Evolutionary conservation across 331 rosid species (phyloP).

Genomic region (Dryas integrifolia): DNA sequence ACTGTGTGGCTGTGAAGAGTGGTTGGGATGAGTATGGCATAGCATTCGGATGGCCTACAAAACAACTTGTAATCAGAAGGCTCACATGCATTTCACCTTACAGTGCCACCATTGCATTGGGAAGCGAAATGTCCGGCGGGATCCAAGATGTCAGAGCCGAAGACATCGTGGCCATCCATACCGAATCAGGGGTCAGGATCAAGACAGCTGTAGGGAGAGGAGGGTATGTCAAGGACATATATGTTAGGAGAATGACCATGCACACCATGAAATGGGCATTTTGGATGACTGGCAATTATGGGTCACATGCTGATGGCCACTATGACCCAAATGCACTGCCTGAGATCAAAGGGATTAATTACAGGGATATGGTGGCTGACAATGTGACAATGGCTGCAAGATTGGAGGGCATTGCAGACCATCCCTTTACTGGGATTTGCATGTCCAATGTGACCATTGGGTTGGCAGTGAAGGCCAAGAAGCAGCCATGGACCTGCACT

Average conservation of each 20-base stretch:
- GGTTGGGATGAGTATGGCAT: slow-evolving; percentile 65
- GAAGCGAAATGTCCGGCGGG: slow-evolving; percentile 59
- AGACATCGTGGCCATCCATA: slow-evolving; percentile 42
- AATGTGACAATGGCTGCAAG: slow-evolving; percentile 47
- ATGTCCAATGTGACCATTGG: slow-evolving; percentile 43
- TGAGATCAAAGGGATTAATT: slow-evolving; percentile 42
- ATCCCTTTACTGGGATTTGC: slow-evolving; percentile 46
- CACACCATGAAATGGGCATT: slow-evolving; percentile 58
- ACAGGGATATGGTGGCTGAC: slow-evolving; percentile 48
- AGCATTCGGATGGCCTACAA: slow-evolving; percentile 44
- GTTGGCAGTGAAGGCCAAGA: slow-evolving; percentile 43
- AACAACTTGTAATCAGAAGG: slow-evolving; percentile 44
- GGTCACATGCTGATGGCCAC: slow-evolving; percentile 45
- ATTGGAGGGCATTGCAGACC: slow-evolving; percentile 44
- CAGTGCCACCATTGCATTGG: slow-evolving; percentile 51
- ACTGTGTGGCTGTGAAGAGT: slow-evolving; percentile 57
- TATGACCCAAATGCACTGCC: slow-evolving; percentile 44
- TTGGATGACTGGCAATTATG: slow-evolving; percentile 46
- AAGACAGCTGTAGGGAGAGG: slow-evolving; percentile 54
- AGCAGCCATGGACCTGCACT: slow-evolving; percentile 49
- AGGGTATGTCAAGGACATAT: slow-evolving; percentile 47
- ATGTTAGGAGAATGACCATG: slow-evolving; percentile 40
- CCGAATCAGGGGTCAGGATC: slow-evolving; percentile 55
- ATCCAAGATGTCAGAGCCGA: slow-evolving; percentile 50
- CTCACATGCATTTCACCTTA: slow-evolving; percentile 54